phyloP scores from a whole-genome alignment of 805 yeast species.

The Starmerella vaccinii region DNA sequence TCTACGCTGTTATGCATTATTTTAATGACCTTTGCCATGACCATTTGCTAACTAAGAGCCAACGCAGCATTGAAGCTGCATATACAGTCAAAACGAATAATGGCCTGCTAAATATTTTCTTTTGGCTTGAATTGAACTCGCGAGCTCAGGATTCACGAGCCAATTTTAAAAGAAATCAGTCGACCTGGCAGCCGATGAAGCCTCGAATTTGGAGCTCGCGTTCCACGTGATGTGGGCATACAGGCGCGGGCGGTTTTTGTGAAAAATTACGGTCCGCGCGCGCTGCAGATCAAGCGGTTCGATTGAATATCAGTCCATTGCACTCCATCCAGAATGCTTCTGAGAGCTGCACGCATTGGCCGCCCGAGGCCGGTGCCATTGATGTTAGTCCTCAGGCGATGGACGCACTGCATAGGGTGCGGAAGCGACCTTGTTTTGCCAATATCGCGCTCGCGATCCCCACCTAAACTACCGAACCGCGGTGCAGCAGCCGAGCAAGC shows the following conservation, averaged over 20 bases:
- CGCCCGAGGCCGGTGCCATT: not conserved
- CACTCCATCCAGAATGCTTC: not conserved
- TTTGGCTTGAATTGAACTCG: too few relatives aligned
- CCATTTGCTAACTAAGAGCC: too few relatives aligned
- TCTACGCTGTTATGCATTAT: too few relatives aligned
- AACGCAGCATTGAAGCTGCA: too few relatives aligned
- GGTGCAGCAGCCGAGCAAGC: not conserved
- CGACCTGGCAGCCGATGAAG: too few relatives aligned
- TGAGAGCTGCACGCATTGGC: not conserved
- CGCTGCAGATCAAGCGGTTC: not conserved
- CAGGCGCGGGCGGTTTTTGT: not conserved
- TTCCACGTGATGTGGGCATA: not conserved
- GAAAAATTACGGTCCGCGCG: not conserved
- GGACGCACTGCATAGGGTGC: constrained; percentile 20
- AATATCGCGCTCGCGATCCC: constrained; percentile 6
- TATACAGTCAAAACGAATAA: too few relatives aligned
- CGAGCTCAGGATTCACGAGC: too few relatives aligned
- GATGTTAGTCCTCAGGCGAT: not conserved
- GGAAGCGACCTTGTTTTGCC: constrained; percentile 11
- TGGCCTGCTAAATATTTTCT: too few relatives aligned
- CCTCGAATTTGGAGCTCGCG: too few relatives aligned
- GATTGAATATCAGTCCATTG: not conserved
- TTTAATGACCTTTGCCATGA: too few relatives aligned
- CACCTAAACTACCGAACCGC: not conserved
- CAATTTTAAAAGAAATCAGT: too few relatives aligned